These are phyloP conservation scores for Talaromyces sp. DNA, from an alignment of 2,329 filamentous ascomycete genomes.

Conservation along the genomic window DNA sequence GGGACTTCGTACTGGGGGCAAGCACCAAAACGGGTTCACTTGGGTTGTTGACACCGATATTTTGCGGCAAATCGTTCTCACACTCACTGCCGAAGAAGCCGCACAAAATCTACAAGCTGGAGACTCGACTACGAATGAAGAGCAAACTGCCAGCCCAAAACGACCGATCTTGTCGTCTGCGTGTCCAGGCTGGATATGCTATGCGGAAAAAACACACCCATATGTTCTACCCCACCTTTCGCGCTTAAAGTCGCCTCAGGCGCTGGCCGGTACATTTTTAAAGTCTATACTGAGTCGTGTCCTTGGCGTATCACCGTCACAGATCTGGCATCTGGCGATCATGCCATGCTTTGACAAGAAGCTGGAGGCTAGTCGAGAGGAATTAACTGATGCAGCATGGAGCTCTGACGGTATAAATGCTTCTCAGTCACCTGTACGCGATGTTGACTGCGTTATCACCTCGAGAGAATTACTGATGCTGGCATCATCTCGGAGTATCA, in stretches of 20 bases:
- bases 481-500: slow-evolving; percentile 70
- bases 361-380: slow-evolving; percentile 86
- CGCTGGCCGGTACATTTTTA: slow-evolving; percentile 79
- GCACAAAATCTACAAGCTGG: slow-evolving; percentile 32
- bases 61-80: slow-evolving; percentile 75
- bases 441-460: slow-evolving; percentile 97
- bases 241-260: slow-evolving; percentile 87
- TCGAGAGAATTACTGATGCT: slow-evolving; percentile 91
- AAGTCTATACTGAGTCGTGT: slow-evolving; percentile 76
- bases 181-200: slow-evolving; percentile 98
- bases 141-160: slow-evolving; percentile 25
- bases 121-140: slow-evolving; percentile 11
- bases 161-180: slow-evolving; percentile 66
- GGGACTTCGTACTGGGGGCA: slow-evolving; percentile 66
- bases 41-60: slow-evolving; percentile 90
- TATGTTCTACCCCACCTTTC: slow-evolving; percentile 89
- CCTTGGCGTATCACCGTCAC: slow-evolving; percentile 66
- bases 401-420: slow-evolving; percentile 27
- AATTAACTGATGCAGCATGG: slow-evolving; percentile 81
- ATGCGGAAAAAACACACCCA: slow-evolving; percentile 96
- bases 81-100: slow-evolving; percentile 70
- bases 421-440: slow-evolving; percentile 53
- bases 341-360: slow-evolving; percentile 99
- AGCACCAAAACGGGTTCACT: slow-evolving; percentile 69
- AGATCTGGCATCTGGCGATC: slow-evolving; percentile 89